Conservation (phyloP, 805 yeast species). For the Yamadazyma paraphyllophila region DNA sequence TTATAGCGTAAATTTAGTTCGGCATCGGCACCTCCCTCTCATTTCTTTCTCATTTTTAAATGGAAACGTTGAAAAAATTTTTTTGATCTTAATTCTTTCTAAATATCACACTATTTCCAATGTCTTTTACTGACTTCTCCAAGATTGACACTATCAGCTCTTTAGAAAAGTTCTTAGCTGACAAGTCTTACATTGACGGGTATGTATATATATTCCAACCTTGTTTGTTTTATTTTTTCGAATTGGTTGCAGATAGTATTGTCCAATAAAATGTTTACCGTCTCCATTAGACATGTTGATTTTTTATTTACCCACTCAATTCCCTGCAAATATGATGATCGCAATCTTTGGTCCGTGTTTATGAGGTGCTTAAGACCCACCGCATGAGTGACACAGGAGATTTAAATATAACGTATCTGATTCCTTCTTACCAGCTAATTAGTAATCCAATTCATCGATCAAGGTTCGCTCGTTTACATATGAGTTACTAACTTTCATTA, state of each 20-base stretch:
- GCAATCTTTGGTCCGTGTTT: slow-evolving; percentile 90
- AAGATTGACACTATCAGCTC: slow-evolving; percentile 60
- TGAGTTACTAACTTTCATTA: slow-evolving; percentile 32
- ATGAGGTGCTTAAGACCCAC: slow-evolving; percentile 96
- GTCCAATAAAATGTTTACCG: neutral
- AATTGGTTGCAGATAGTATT: neutral
- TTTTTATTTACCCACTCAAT: neutral
- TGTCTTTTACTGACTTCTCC: slow-evolving; percentile 82
- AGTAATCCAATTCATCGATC: slow-evolving; percentile 16
- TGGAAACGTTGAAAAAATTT: slow-evolving; percentile 14
- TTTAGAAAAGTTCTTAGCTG: slow-evolving; percentile 83
- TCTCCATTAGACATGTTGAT: too few relatives aligned
- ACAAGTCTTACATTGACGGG: slow-evolving; percentile 95
- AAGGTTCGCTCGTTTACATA: neutral
- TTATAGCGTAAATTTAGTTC: neutral
- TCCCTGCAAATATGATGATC: slow-evolving; percentile 54
- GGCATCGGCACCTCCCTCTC: neutral
- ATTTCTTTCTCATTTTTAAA: neutral
- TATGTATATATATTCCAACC: slow-evolving; percentile 46
- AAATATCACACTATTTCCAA: slow-evolving; percentile 25
- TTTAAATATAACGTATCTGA: slow-evolving; percentile 29
- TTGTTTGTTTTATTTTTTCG: neutral
- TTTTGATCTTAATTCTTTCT: slow-evolving; percentile 5
- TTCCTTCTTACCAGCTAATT: too few relatives aligned
- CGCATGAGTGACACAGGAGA: slow-evolving; percentile 77